Conservation (phyloP, 345 rosid species). For the Arabidopsis suecica region DNA sequence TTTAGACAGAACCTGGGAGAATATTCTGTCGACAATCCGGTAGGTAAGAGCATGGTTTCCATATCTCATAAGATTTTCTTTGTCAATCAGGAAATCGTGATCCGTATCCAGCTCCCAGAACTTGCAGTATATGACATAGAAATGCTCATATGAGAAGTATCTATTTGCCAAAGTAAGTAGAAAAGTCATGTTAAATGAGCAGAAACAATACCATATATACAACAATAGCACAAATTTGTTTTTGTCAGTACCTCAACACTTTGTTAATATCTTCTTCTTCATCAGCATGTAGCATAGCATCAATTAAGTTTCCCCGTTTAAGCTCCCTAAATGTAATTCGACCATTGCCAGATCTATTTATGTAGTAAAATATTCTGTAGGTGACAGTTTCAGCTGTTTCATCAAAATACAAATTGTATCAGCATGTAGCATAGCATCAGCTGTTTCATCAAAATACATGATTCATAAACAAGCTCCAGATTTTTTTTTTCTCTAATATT, state of each 20-base stretch:
- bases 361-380: conserved; percentile 93
- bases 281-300: conserved; percentile 89
- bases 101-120: conserved; percentile 97
- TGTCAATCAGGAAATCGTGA: conserved; percentile 93
- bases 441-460: not conserved
- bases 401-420: conserved; percentile 31
- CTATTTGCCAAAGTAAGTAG: conserved; percentile 48
- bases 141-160: conserved; percentile 96
- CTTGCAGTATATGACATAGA: conserved; percentile 97
- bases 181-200: conserved; percentile 14
- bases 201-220: not conserved
- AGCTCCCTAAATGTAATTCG: conserved; percentile 86
- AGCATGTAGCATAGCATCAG: conserved; percentile 18
- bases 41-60: conserved; percentile 97
- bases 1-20: conserved; percentile 78
- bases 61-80: conserved; percentile 94
- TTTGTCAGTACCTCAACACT: conserved; percentile 74
- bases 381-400: conserved; percentile 95
- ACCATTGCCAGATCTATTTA: conserved; percentile 92
- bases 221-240: not conserved
- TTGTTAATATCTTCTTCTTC: conserved; percentile 99
- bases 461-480: not conserved
- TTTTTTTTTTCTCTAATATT: no score
- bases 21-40: conserved; percentile 91
- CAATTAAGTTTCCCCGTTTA: conserved; percentile 83